Base-by-base conservation (phyloP, 805 yeast species). In the Ogataea degrootiae region DNA sequence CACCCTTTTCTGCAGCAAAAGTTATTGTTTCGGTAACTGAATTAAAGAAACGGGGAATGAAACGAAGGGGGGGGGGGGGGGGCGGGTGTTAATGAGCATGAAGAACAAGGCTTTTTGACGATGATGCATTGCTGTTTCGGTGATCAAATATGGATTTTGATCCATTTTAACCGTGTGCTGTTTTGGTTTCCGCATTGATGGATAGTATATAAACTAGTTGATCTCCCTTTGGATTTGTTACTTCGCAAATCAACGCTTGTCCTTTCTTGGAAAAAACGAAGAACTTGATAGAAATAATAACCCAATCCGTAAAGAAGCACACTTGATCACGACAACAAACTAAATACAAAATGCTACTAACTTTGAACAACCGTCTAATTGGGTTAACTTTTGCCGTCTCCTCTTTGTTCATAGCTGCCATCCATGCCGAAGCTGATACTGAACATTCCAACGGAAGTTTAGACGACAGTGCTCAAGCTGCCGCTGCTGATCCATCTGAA, bases 381-480 rank as follows among this genome's bases (percentile, higher is more conserved):
- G 34, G 41, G 6, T 21, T 50, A 6, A 51, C 50, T 7, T 19
- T 56, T 36, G 52, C 55, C 6, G 26, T 42, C 15, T 45, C 53
- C 12, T 51, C 48, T 14, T 37, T 52, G 5, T 23, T 52, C 3
- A 48, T 46, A 17, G 45, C 36, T 23, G 23, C 41, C 8, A 36
- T 39, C 22, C 16, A 39, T 34, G 51, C 47, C 8, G 34, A 41
- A 14, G 45, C 37, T 35, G 38, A 21, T 34, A 52, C 50, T 16
- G 38, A 36, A 16, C 8, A 37, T 16, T 31, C 45, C 1, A 52
- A 43, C 42, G 62, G 61, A 23, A 47, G 58, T 22, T 46, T 56
- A 5, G 61, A 57, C 38, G 53, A 26, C 37, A 26, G 50, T n/a
- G 21, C 46, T 36, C 44, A 48, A 9, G 42, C 46, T 36, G 43